Base-by-base conservation (phyloP, 176 grass and related monocot species). In the Lolium perenne region DNA sequence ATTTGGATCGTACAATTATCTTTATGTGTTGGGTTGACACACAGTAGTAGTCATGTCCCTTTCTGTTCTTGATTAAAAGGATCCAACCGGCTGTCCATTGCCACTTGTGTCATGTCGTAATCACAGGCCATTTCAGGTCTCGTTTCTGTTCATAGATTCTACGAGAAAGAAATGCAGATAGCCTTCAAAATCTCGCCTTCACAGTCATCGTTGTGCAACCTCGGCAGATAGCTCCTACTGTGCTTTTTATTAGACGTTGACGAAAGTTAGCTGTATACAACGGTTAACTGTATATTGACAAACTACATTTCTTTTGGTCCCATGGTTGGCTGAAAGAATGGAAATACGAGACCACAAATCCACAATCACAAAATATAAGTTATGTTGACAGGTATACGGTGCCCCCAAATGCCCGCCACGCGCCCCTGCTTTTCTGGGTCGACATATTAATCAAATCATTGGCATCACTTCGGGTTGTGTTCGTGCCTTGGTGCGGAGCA, bases 1-100 rank as follows among this genome's bases (percentile, higher is more conserved):
- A 29, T 8, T 45, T 58, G 22, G 7, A 10, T 71, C 21, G 53
- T 69, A 43, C 8, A 13, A 20, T 56, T 83, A 78, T 41, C 79
- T 74, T 83, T 38, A 40, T 62, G 26, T 29, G 26, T 80, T 91
- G 76, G 85, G 22, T 53, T 84, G 50, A 76, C 68, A 80, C 69
- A 68, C 69, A 76, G 13, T 22, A 7, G 13, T 22, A 7, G 50
- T 8, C 23, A 14, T 26, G 76, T 84, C 89, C 69, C 53, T 87
- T 82, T 71, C 67, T 45, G 11, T 7, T 59, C 82, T 23, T 81
- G 74, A 79, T 83, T 4, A 75, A 38, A 47, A 83, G 49, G 56
- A 83, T 17, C 80, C 85, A 73, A 38, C 85, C 85, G 38, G 20
- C 18, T 80, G 75, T 29, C 23, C 0, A 8, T 16, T 51, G 22